A percentile compares a stretch with the other conserved stretches of the same genome.
These are phyloP conservation scores for Penicillium concentricum DNA, from an alignment of 2,329 filamentous ascomycete species.

Conservation along the genomic window DNA sequence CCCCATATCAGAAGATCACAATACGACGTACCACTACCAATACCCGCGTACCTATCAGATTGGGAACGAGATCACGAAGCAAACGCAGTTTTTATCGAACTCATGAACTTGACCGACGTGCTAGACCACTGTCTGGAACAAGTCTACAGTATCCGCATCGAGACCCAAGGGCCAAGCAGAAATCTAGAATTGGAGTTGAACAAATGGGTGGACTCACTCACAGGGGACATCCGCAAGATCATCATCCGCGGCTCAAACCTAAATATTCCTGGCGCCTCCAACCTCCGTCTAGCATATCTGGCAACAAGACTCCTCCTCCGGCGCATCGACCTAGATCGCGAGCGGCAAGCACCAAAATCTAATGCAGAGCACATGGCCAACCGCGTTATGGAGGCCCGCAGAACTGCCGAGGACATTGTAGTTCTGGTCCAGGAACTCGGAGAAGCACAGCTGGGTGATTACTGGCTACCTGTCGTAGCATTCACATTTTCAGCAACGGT, in stretches of 20 bases:
- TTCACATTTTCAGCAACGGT: conserved; percentile 52
- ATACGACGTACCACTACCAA: conserved; percentile 51
- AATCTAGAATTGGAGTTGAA: conserved; percentile 42
- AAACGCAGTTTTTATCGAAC: conserved; percentile 46
- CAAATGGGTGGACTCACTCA: conserved; percentile 48
- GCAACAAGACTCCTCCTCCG: conserved; percentile 49
- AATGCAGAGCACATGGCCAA: conserved; percentile 16
- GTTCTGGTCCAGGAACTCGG: conserved; percentile 49
- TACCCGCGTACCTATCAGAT: conserved; percentile 34
- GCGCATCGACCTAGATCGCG: conserved; percentile 49
- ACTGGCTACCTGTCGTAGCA: conserved; percentile 52
- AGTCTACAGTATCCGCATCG: conserved; percentile 35
- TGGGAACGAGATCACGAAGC: conserved; percentile 24
- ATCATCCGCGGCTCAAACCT: conserved; percentile 47
- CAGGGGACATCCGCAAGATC: conserved; percentile 39
- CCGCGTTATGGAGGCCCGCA: conserved; percentile 42
- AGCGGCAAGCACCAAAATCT: conserved; percentile 22
- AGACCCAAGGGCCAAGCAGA: not conserved
- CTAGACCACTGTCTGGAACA: conserved; percentile 38
- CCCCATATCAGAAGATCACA: conserved; percentile 48
- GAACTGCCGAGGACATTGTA: conserved; percentile 52
- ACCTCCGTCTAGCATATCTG: conserved; percentile 54
- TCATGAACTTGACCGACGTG: conserved; percentile 48
- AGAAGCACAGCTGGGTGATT: conserved; percentile 47
- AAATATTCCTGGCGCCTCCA: conserved; percentile 48